Conservation (phyloP, 257 asterid genomes). For the Przewalskia tangutica region DNA sequence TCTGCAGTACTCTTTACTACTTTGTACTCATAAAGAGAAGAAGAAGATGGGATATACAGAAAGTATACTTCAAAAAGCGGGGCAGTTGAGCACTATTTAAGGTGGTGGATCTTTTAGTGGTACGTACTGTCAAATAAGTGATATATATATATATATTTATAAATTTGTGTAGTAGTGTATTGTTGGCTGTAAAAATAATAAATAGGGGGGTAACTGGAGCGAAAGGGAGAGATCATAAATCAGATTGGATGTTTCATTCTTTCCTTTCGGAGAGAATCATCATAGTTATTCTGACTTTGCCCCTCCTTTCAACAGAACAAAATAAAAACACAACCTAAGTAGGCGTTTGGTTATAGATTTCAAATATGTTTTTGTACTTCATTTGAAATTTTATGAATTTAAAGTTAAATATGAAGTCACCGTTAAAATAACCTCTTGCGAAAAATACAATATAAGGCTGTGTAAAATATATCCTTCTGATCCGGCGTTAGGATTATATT, state of each 20-base stretch:
- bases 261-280: conserved; percentile 10
- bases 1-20: not conserved
- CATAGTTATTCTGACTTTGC: conserved; percentile 15
- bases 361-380: too few relatives aligned
- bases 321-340: too few relatives aligned
- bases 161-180: not conserved
- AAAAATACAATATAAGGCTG: too few relatives aligned
- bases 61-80: not conserved
- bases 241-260: conserved; percentile 35
- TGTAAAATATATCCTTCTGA: too few relatives aligned
- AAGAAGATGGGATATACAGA: too few relatives aligned
- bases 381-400: too few relatives aligned
- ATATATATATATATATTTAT: too few relatives aligned
- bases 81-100: conserved; percentile 49
- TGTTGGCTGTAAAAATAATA: conserved; percentile 11
- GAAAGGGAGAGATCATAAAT: conserved; percentile 8
- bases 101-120: conserved; percentile 11
- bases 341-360: too few relatives aligned
- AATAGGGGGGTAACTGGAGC: not conserved
- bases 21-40: not conserved
- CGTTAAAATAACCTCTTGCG: too few relatives aligned
- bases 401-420: too few relatives aligned
- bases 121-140: not conserved
- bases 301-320: conserved; percentile 18
- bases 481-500: too few relatives aligned